A percentile compares a stretch with the other conserved stretches of the same genome.
phyloP scores from a whole-genome alignment of 2,329 filamentous ascomycete genomes.

The Aspergillus puulaauensis region DNA sequence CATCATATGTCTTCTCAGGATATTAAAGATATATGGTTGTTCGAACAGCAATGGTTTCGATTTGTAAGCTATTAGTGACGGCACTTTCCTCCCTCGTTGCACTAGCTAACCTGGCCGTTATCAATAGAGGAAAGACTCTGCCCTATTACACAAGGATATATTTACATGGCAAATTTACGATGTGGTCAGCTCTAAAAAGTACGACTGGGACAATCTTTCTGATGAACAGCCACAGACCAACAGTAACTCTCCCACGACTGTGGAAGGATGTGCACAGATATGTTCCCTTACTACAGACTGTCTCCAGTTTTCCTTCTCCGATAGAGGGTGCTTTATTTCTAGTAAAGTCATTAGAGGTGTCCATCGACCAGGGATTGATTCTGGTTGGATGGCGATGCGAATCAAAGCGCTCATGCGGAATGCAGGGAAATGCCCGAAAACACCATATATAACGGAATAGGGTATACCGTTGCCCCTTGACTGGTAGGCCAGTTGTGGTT shows the following conservation, averaged over 20 bases:
- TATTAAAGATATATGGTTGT: slow-evolving; percentile 24
- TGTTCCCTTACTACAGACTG: slow-evolving; percentile 24
- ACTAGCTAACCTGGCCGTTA: not conserved
- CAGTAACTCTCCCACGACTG: not conserved
- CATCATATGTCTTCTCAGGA: slow-evolving; percentile 29
- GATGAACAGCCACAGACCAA: slow-evolving; percentile 14
- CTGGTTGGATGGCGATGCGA: slow-evolving; percentile 27
- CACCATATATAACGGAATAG: slow-evolving; percentile 24
- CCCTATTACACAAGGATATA: slow-evolving; percentile 23
- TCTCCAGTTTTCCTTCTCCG: slow-evolving; percentile 26
- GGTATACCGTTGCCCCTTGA: not conserved
- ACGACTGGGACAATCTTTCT: slow-evolving; percentile 16
- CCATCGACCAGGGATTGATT: slow-evolving; percentile 17
- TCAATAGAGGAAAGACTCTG: not conserved
- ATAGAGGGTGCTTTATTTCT: slow-evolving; percentile 17
- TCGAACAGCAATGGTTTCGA: slow-evolving; percentile 27
- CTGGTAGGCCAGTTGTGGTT: not conserved
- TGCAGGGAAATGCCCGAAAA: slow-evolving; percentile 22
- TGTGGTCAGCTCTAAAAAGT: slow-evolving; percentile 2
- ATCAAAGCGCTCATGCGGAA: slow-evolving; percentile 22
- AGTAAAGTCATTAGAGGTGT: slow-evolving; percentile 20
- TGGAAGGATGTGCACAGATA: slow-evolving; percentile 22
- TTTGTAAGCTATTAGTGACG: slow-evolving; percentile 17
- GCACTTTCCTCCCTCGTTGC: not conserved
- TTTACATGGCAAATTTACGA: slow-evolving; percentile 21